Percentiles rank a stretch among this genome's conserved stretches.
Conservation (phyloP, 768 basidiomycete species). For the Russula sp. region DNA sequence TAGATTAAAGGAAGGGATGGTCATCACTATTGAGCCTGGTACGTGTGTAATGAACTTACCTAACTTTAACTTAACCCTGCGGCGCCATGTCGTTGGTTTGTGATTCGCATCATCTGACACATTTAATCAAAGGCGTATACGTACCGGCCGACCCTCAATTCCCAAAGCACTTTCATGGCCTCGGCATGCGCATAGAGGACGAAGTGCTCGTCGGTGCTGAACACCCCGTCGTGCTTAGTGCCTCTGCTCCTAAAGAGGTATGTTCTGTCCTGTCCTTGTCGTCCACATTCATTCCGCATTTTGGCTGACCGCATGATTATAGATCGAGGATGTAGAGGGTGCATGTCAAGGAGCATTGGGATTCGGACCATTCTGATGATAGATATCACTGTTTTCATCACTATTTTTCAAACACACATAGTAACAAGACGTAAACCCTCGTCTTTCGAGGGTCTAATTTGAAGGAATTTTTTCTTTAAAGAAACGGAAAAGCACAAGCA, state of each 20-base stretch:
- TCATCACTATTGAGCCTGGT: conserved; percentile 91
- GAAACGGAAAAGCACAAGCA: neutral
- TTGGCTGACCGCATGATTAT: neutral
- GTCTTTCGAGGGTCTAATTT: conserved; percentile 3
- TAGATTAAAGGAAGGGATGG: conserved; percentile 81
- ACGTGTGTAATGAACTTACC: conserved; percentile 19
- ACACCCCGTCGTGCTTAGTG: conserved; percentile 60
- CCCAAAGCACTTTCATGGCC: conserved; percentile 85
- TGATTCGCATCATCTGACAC: conserved; percentile 2
- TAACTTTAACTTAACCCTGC: neutral
- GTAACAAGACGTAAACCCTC: neutral
- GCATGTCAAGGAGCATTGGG: conserved; percentile 72
- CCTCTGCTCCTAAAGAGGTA: conserved; percentile 82
- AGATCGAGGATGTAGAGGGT: conserved; percentile 76
- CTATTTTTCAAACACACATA: neutral
- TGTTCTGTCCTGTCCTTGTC: conserved; percentile 38
- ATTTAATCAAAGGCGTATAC: conserved; percentile 65
- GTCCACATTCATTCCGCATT: neutral
- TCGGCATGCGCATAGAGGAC: conserved; percentile 93
- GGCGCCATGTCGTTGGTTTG: neutral
- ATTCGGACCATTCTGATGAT: conserved; percentile 51
- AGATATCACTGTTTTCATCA: neutral
- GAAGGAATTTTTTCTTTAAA: neutral
- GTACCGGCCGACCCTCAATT: conserved; percentile 78
- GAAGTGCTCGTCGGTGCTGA: conserved; percentile 68